Percentiles rank a stretch among this genome's conserved stretches.
Evolutionary conservation across 2,329 filamentous ascomycete species (phyloP).

Genomic region (Paecilomyces niveus): DNA sequence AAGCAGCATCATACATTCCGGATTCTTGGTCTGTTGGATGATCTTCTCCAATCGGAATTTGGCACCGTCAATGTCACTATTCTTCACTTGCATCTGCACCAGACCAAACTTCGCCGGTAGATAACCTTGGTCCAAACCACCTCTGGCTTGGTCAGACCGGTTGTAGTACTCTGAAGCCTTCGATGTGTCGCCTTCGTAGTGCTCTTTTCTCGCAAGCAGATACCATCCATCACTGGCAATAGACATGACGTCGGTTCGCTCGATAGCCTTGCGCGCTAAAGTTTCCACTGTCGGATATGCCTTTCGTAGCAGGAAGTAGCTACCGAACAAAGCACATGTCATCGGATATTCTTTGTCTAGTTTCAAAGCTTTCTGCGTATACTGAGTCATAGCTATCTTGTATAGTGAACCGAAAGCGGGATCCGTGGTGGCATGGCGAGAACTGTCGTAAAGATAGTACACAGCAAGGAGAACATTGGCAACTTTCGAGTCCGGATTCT

Average conservation of each 20-base stretch:
- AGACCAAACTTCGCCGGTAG: slow-evolving; percentile 91
- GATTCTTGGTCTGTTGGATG: slow-evolving; percentile 70
- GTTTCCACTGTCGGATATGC: slow-evolving; percentile 74
- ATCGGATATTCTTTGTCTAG: slow-evolving; percentile 84
- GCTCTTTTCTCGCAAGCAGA: slow-evolving; percentile 81
- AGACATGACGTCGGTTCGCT: slow-evolving; percentile 91
- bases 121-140: slow-evolving; percentile 83
- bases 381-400: slow-evolving; percentile 89
- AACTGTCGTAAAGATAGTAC: slow-evolving; percentile 82
- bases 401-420: slow-evolving; percentile 78
- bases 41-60: slow-evolving; percentile 94
- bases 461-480: slow-evolving; percentile 85
- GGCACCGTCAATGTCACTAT: slow-evolving; percentile 79
- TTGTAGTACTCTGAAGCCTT: slow-evolving; percentile 81
- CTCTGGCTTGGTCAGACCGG: slow-evolving; percentile 83
- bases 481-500: slow-evolving; percentile 73
- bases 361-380: slow-evolving; percentile 90
- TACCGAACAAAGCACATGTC: slow-evolving; percentile 82
- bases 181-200: slow-evolving; percentile 67
- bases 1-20: slow-evolving; percentile 87
- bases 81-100: slow-evolving; percentile 79
- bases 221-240: slow-evolving; percentile 99
- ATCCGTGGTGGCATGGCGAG: slow-evolving; percentile 73
- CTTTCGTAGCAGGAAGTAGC: slow-evolving; percentile 81
- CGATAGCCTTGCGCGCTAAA: slow-evolving; percentile 85